Evolutionary conservation across 352 stramenopile genomes (phyloP).

Genomic region (Phytophthora megakarya): DNA sequence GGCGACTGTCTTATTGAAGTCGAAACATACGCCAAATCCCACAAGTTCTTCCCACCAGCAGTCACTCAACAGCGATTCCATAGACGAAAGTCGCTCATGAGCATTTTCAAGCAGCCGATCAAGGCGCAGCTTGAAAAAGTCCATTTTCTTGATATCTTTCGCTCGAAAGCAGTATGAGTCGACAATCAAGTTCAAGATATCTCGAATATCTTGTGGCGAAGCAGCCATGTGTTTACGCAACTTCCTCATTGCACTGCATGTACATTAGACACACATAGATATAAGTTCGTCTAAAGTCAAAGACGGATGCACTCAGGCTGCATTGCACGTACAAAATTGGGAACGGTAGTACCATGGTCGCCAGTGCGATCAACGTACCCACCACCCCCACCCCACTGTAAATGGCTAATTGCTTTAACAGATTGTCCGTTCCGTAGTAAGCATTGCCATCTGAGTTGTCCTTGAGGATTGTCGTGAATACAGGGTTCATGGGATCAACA

Average conservation of each 20-base stretch:
- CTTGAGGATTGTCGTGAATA: constrained; percentile 60
- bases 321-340: constrained; percentile 55
- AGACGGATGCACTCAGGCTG: too few species aligned
- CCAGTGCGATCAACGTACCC: constrained; percentile 66
- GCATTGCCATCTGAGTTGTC: constrained; percentile 43
- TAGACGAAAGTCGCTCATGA: constrained; percentile 43
- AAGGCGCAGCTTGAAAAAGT: constrained; percentile 74
- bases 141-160: constrained; percentile 79
- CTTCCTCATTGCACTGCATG: constrained; percentile 61
- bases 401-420: constrained; percentile 69
- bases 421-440: constrained; percentile 55
- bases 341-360: constrained; percentile 61
- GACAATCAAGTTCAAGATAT: constrained; percentile 82
- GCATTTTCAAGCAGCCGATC: constrained; percentile 52
- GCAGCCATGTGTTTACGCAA: constrained; percentile 51
- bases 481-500: constrained; percentile 71
- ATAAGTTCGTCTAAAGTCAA: too few species aligned
- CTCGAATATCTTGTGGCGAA: constrained; percentile 61
- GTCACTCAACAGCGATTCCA: constrained; percentile 62
- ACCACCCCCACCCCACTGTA: constrained; percentile 73
- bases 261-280: too few species aligned
- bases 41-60: constrained; percentile 83
- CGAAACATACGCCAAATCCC: constrained; percentile 50
- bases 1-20: constrained; percentile 74
- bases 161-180: constrained; percentile 81